Evolutionary conservation across 2,329 filamentous ascomycete species (phyloP), one percentile per base, ranked within the genome.

Genomic region (Stagonosporopsis cucurbitacearum): DNA sequence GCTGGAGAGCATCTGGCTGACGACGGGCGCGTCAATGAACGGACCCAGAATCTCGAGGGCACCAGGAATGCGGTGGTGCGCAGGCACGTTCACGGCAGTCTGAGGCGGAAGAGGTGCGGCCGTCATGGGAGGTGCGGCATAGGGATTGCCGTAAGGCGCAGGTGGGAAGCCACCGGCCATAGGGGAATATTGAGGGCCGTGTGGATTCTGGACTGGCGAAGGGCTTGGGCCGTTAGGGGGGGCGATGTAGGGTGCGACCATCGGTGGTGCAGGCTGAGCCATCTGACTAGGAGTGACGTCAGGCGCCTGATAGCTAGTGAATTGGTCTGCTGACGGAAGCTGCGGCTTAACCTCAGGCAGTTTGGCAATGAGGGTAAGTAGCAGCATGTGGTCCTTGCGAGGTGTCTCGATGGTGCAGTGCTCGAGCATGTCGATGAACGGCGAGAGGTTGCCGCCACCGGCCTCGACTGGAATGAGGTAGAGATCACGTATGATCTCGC

Each of bases 381-480:
- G 80, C 32, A 99, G 80, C 78, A 95, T 86, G 1, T 91, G 87
- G 63, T 96, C 89, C 0, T 86, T 81, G 15, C 90, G 84, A 2
- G 84, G 84, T 55, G 85, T 83, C 40, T 93, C 90, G 28, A 97
- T 84, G 26, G 86, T 85, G 72, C 93, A 93, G 65, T 94, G 89
- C 60, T 91, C 88, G n/a, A 98, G 83, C 68, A 96, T 90, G 58
- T 92, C 85, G 74, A 97, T 86, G 67, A 97, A 96, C 59, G 93
- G 90, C 0, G 95, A 94, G 39, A 94, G 84, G 44, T 79, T 78
- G 30, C 77, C 79, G 45, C 84, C 85, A 30, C 91, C 92, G 5
- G 87, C 83, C 28, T 92, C 86, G 4, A 98, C 86, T 0, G 95
- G 94, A 9, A 97, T 88, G 28, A 98, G 84, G 73, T 98, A 98